phyloP scores from a whole-genome alignment of 2,329 filamentous ascomycete species.

The Pestalotiopsis sp. region DNA sequence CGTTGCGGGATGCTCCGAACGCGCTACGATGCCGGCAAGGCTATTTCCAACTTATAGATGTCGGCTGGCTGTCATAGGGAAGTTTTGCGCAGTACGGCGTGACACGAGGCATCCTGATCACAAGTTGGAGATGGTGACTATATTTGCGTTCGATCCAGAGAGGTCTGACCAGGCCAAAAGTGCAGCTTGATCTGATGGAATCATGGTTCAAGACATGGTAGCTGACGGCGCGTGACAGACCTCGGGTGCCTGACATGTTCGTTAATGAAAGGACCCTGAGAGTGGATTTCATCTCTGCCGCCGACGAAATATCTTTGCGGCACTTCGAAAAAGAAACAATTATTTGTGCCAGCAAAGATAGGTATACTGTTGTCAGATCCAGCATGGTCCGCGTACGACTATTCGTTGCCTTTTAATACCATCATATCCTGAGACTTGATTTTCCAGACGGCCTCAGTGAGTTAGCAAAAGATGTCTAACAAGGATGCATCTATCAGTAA shows the following conservation, averaged over 20 bases:
- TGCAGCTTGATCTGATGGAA: not conserved
- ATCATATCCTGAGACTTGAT: not conserved
- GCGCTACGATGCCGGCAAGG: not conserved
- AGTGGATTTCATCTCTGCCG: not conserved
- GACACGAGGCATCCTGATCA: not conserved
- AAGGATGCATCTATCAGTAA: not conserved
- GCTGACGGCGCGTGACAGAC: not conserved
- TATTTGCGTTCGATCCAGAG: not conserved
- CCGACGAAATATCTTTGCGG: not conserved
- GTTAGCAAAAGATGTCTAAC: not conserved
- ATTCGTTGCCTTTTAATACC: not conserved
- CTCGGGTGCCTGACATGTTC: not conserved
- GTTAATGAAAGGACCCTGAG: not conserved
- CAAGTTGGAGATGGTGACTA: not conserved
- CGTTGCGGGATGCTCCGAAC: not conserved
- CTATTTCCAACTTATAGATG: not conserved
- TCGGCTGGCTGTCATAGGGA: no score
- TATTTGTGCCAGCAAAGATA: not conserved
- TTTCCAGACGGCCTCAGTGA: not conserved
- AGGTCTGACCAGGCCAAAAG: not conserved
- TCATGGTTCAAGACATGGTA: conserved; percentile 1
- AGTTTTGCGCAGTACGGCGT: not conserved
- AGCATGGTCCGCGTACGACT: not conserved
- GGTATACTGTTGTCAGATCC: not conserved
- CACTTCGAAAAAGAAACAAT: not conserved